Conservation (phyloP, 2,329 filamentous ascomycete genomes). For the Aschersonia sp. region DNA sequence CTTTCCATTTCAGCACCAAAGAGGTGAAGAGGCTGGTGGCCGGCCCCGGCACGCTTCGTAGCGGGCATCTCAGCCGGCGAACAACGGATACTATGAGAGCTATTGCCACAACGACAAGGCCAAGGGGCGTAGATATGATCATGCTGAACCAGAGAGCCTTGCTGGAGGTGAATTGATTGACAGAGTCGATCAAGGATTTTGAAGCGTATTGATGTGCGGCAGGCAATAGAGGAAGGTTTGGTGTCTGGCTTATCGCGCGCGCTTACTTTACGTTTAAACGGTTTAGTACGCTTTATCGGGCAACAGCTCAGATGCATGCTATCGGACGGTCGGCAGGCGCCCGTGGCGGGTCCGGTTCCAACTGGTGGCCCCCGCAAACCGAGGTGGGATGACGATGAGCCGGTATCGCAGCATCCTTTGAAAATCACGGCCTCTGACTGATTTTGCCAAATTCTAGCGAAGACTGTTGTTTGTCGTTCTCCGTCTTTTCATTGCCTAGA, state of each 20-base stretch:
- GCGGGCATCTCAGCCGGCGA: constrained; percentile 16
- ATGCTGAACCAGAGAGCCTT: neutral
- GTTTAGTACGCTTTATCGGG: no score
- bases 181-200: no score
- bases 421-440: neutral
- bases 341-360: no score
- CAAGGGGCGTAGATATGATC: constrained; percentile 10
- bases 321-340: no score
- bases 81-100: constrained; percentile 12
- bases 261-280: no score
- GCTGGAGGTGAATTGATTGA: no score
- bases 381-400: neutral
- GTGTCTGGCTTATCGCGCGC: no score
- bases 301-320: no score
- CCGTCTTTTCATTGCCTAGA: no score
- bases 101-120: constrained; percentile 10
- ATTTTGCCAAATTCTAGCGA: neutral
- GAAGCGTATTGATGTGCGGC: no score
- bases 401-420: neutral
- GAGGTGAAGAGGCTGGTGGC: constrained; percentile 32
- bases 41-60: constrained; percentile 32
- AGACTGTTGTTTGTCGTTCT: no score
- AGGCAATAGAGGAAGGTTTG: no score
- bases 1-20: constrained; percentile 37
- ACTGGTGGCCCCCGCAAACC: neutral